A percentile compares a stretch with the other conserved stretches of the same genome.
Conservation (phyloP, 2,329 filamentous ascomycete genomes). For the Penicillium sp. region DNA sequence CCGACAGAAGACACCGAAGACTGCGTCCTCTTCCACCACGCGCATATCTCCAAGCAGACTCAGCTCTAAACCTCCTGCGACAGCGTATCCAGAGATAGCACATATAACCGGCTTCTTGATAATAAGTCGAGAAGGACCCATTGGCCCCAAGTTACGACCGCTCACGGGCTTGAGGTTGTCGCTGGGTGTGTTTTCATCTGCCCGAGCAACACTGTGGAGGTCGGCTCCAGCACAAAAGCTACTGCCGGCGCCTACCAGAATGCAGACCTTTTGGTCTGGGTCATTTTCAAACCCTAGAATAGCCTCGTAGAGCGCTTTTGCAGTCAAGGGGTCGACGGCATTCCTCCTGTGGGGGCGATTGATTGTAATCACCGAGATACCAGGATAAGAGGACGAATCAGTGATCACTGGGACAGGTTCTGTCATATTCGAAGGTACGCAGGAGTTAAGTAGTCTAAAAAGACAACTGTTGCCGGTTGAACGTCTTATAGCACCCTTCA, state of each 20-base stretch:
- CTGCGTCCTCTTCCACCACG: slow-evolving; percentile 53
- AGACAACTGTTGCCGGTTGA: not conserved
- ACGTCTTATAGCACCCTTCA: not conserved
- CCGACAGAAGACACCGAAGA: slow-evolving; percentile 58
- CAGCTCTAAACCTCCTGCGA: slow-evolving; percentile 56
- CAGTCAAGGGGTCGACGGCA: slow-evolving; percentile 53
- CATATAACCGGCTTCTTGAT: slow-evolving; percentile 54
- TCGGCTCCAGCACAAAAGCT: slow-evolving; percentile 58
- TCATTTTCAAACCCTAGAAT: slow-evolving; percentile 54
- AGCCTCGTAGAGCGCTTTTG: slow-evolving; percentile 48
- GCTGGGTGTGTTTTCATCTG: slow-evolving; percentile 7
- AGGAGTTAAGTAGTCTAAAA: not conserved
- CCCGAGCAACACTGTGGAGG: slow-evolving; percentile 46
- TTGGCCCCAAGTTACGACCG: slow-evolving; percentile 47
- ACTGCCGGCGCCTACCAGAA: slow-evolving; percentile 49
- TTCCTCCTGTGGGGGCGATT: slow-evolving; percentile 53
- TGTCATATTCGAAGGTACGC: slow-evolving; percentile 1
- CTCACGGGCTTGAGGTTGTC: slow-evolving; percentile 33
- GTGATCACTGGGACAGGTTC: not conserved
- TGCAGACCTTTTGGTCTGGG: slow-evolving; percentile 51
- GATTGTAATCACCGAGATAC: slow-evolving; percentile 58
- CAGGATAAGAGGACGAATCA: slow-evolving; percentile 25
- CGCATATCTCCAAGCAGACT: slow-evolving; percentile 55
- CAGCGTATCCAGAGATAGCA: slow-evolving; percentile 54
- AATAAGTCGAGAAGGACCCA: slow-evolving; percentile 53